Percentiles rank a stretch among this genome's conserved stretches.
Conservation (phyloP, 768 basidiomycete species). For the Nidularia pulvinata region DNA sequence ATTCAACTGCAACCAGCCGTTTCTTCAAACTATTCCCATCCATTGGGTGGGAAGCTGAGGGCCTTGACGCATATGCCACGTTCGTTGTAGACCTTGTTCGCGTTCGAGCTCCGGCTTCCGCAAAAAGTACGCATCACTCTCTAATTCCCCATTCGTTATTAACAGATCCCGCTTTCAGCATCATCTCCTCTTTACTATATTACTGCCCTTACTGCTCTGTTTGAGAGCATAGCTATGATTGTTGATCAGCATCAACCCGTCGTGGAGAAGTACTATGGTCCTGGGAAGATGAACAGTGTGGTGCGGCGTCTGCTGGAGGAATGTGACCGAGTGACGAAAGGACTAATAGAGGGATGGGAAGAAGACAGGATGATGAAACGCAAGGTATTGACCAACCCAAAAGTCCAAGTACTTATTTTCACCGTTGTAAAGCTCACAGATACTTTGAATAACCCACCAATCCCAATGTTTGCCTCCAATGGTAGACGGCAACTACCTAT, state of each 20-base stretch:
- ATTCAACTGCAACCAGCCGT: conserved; percentile 86
- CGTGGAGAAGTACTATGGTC: conserved; percentile 97
- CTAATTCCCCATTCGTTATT: conserved; percentile 1
- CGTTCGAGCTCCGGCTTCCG: conserved; percentile 72
- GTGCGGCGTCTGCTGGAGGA: conserved; percentile 78
- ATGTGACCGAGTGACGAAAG: conserved; percentile 81
- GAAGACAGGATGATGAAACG: conserved; percentile 86
- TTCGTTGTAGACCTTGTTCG: conserved; percentile 93
- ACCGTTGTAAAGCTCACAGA: conserved; percentile 40
- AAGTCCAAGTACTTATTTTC: too few relatives aligned
- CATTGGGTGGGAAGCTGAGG: conserved; percentile 93
- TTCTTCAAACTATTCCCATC: conserved; percentile 98
- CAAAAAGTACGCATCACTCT: conserved; percentile 60
- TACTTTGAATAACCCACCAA: conserved; percentile 36
- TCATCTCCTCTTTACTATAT: conserved; percentile 94
- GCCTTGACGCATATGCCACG: conserved; percentile 87
- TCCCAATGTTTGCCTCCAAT: conserved; percentile 23
- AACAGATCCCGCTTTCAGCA: conserved; percentile 18
- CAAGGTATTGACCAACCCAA: conserved; percentile 44
- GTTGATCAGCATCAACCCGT: conserved; percentile 98
- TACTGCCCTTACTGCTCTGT: conserved; percentile 85
- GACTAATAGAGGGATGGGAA: conserved; percentile 83
- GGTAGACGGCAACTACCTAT: conserved; percentile 22
- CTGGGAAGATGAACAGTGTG: conserved; percentile 83
- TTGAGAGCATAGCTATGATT: conserved; percentile 95